Percentiles rank a stretch among this genome's conserved stretches.
These are phyloP conservation scores for Plectosphaerella sp. DNA, from an alignment of 2,329 filamentous ascomycete species.

Conservation along the genomic window DNA sequence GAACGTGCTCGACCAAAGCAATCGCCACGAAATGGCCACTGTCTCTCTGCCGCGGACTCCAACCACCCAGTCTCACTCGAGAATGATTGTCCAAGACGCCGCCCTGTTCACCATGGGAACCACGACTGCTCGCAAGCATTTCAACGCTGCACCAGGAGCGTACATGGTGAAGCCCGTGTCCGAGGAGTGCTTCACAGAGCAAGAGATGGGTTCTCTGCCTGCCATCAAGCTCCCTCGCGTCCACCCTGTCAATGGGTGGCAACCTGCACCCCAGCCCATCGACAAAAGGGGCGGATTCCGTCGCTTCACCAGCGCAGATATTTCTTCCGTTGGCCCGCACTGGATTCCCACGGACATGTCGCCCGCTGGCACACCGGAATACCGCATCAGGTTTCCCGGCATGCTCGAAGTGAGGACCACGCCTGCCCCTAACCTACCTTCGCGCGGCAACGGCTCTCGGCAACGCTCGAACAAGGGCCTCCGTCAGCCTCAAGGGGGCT, in stretches of 20 bases:
- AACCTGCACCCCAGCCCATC: slow-evolving; percentile 47
- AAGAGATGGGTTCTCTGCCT: slow-evolving; percentile 75
- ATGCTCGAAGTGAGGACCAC: slow-evolving; percentile 33
- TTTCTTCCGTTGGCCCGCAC: slow-evolving; percentile 22
- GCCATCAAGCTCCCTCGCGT: slow-evolving; percentile 62
- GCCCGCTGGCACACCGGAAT: slow-evolving; percentile 6
- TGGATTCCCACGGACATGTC: slow-evolving; percentile 17
- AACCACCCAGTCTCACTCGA: neutral
- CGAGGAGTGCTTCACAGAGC: slow-evolving; percentile 76
- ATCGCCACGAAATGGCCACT: slow-evolving; percentile 50
- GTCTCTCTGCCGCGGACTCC: slow-evolving; percentile 56
- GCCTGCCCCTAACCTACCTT: slow-evolving; percentile 27
- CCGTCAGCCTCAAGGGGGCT: slow-evolving; percentile 10
- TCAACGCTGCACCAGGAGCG: slow-evolving; percentile 10
- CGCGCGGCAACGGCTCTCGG: slow-evolving; percentile 23
- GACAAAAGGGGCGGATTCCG: slow-evolving; percentile 46
- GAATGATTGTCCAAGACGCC: neutral
- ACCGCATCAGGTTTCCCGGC: slow-evolving; percentile 34
- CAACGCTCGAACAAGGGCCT: slow-evolving; percentile 15
- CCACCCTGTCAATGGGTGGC: slow-evolving; percentile 60
- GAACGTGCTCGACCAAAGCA: slow-evolving; percentile 56
- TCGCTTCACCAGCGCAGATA: slow-evolving; percentile 41
- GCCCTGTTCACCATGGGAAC: neutral
- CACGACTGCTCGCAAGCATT: neutral
- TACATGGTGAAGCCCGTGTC: slow-evolving; percentile 64